Percentiles rank a stretch among this genome's conserved stretches.
Conservation (phyloP, 2,329 filamentous ascomycete species). For the Alternaria arborescens region DNA sequence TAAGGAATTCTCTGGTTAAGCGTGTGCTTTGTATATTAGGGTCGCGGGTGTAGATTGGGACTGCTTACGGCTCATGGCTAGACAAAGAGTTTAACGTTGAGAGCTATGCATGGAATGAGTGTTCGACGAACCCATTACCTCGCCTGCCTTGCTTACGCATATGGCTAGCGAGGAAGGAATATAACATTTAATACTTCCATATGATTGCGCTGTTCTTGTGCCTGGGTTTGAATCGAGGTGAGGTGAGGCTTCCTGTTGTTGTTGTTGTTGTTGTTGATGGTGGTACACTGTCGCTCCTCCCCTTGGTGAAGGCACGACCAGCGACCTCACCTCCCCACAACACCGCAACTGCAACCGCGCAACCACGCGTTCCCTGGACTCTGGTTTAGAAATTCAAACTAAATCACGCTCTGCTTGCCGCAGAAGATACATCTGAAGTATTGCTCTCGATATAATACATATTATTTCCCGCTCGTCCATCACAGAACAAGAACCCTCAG, state of each 20-base stretch:
- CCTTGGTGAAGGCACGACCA: background rate
- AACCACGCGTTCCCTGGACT: background rate
- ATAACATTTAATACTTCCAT: slow-evolving; percentile 22
- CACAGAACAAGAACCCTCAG: background rate
- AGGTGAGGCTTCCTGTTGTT: background rate
- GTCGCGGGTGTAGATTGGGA: slow-evolving; percentile 23
- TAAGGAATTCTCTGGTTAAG: slow-evolving; percentile 67
- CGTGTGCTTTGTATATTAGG: slow-evolving; percentile 42
- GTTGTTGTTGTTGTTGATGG: background rate
- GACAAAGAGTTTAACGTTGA: slow-evolving; percentile 41
- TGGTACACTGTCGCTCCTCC: background rate
- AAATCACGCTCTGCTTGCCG: no score
- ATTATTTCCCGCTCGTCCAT: background rate
- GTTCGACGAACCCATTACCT: slow-evolving; percentile 28
- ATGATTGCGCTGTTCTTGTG: background rate
- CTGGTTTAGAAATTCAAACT: no score
- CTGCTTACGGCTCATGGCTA: slow-evolving; percentile 42
- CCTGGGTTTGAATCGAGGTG: background rate
- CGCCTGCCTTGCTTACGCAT: slow-evolving; percentile 20
- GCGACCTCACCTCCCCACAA: background rate
- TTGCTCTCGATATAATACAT: background rate
- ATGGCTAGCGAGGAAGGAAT: slow-evolving; percentile 15
- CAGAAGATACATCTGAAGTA: background rate
- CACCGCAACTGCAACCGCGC: background rate
- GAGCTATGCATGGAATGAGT: slow-evolving; percentile 27